Evolutionary conservation across 352 stramenopile species (phyloP).

Genomic region (Phytophthora citrophthora): DNA sequence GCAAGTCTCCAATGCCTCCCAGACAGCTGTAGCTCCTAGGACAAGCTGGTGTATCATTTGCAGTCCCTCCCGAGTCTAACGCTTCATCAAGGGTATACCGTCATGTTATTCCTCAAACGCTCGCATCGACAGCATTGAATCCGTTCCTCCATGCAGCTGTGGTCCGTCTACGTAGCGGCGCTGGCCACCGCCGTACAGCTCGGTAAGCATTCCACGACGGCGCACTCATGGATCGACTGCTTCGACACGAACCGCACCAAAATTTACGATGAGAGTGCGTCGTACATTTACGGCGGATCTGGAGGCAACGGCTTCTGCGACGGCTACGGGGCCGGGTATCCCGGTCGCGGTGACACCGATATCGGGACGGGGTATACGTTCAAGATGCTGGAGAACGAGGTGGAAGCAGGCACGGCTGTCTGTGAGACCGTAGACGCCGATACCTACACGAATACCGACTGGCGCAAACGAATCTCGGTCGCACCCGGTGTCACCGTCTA

Average conservation of each 20-base stretch:
- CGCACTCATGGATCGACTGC: slow-evolving; percentile 75
- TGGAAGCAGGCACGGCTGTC: slow-evolving; percentile 49
- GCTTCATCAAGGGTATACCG: background rate
- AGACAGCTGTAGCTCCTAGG: background rate
- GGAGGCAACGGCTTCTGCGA: slow-evolving; percentile 72
- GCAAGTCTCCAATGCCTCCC: slow-evolving; percentile 10
- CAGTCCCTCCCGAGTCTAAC: slow-evolving; percentile 9
- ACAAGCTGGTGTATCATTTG: slow-evolving; percentile 22
- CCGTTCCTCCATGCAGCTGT: background rate
- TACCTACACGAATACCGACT: slow-evolving; percentile 60
- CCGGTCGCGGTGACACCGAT: slow-evolving; percentile 52
- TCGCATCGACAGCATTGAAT: slow-evolving; percentile 7
- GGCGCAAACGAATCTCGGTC: slow-evolving; percentile 57
- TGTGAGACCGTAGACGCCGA: slow-evolving; percentile 58
- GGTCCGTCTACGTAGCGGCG: background rate
- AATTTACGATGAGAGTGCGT: slow-evolving; percentile 58
- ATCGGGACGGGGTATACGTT: slow-evolving; percentile 65
- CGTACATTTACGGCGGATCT: slow-evolving; percentile 71
- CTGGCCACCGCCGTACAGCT: background rate
- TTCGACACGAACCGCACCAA: slow-evolving; percentile 63
- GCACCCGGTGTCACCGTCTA: slow-evolving; percentile 46
- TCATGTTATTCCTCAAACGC: slow-evolving; percentile 14
- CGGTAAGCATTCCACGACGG: slow-evolving; percentile 60
- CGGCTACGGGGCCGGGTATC: slow-evolving; percentile 68
- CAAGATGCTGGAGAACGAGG: slow-evolving; percentile 76